Base-by-base conservation (phyloP, 257 asterid genomes). In the Solanum habrochaites region DNA sequence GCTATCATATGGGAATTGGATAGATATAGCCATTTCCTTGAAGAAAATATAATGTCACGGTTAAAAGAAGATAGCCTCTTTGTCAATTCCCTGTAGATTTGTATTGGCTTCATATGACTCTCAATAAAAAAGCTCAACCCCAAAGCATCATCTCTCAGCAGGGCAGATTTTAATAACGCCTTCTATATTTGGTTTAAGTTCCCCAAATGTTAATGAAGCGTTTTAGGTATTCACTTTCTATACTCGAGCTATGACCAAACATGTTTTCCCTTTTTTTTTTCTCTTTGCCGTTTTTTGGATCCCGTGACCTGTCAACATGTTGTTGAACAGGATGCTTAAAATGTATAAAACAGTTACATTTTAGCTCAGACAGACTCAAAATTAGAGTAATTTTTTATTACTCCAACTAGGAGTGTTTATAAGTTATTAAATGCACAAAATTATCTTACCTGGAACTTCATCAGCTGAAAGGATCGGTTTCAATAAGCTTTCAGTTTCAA, bases 401-500 rank as follows among this genome's bases (percentile, higher is more conserved):
- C 64, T 56, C 64, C 25, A 20, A 18, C 64, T 20, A 56, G 20
- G 11, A 40, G 58, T 21, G 49, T 40, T 74, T 75, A 40, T 6
- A 25, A 78, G 40, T 25, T 32, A 27, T 29, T 29, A 27, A 49
- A 80, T 49, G 64, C 64, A 29, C 43, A 80, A 10, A 27, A 56
- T 56, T 56, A 20, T 20, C 62, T 86, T 86, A 97, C 99, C 98
- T 73, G 93, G 90, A 89, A 92, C 89, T 94, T 96, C 98, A 77
- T 94, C 99, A 64, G 92, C 92, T 73, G 95, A 92, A 89, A 93
- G 92, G 89, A 96, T 90, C 83, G 98, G 98, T 87, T 92, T 95
- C 87, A 96, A 89, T 89, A 97, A 91, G 88, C 96, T 94, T 91
- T 97, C 98, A 18, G 98, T 93, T 91, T 95, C 97, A 90, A 95